These are phyloP conservation scores for Lentinus tigrinus DNA, from an alignment of 768 basidiomycete genomes.

Conservation along the genomic window DNA sequence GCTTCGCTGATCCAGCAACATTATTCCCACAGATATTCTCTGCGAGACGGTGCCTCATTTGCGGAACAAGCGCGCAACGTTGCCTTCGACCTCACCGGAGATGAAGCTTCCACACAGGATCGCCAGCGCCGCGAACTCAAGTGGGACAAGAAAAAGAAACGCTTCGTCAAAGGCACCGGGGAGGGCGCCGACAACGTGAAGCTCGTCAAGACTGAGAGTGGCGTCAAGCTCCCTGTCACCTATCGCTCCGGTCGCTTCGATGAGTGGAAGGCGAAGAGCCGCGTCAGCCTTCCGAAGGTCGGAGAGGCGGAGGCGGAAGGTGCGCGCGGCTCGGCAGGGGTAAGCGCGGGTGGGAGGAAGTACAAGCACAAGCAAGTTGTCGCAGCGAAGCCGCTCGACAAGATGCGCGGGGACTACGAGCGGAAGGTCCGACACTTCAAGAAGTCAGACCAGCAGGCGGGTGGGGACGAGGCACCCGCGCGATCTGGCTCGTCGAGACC, in stretches of 20 bases:
- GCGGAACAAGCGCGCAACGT: conserved; percentile 77
- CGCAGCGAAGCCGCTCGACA: conserved; percentile 77
- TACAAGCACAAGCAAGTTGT: conserved; percentile 72
- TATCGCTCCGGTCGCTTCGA: conserved; percentile 94
- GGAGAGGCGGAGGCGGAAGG: conserved; percentile 73
- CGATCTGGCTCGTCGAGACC: conserved; percentile 16
- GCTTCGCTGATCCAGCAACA: background rate
- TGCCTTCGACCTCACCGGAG: conserved; percentile 80
- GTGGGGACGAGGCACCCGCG: conserved; percentile 27
- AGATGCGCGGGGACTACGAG: conserved; percentile 68
- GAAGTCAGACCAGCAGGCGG: conserved; percentile 39
- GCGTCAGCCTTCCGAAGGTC: conserved; percentile 70
- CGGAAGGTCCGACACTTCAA: conserved; percentile 63
- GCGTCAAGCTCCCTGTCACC: conserved; percentile 84
- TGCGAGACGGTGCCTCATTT: conserved; percentile 86
- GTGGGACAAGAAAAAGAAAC: conserved; percentile 98
- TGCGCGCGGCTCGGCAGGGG: conserved; percentile 23
- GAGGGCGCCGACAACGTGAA: conserved; percentile 91
- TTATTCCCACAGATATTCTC: conserved; percentile 64
- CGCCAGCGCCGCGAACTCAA: conserved; percentile 64
- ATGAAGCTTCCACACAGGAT: conserved; percentile 63
- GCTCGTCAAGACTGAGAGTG: conserved; percentile 90
- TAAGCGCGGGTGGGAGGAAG: conserved; percentile 46
- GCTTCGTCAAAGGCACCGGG: conserved; percentile 84
- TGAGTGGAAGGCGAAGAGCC: conserved; percentile 87